Conservation (phyloP, 2,329 filamentous ascomycete species). For the Alternaria sp. region DNA sequence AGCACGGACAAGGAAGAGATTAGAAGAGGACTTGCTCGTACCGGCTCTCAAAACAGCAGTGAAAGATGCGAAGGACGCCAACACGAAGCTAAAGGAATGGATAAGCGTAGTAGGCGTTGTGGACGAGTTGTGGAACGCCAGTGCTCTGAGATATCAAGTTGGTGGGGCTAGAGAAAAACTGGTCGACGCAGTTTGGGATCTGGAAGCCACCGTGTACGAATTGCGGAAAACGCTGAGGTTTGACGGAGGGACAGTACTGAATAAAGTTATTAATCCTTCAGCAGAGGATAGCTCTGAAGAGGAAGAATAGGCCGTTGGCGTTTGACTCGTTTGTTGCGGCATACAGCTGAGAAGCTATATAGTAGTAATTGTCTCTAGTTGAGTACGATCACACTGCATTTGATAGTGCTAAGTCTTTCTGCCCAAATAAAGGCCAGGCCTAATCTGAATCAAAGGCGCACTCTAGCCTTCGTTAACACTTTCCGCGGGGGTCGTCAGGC, state of each 20-base stretch:
- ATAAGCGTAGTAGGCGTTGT: not conserved
- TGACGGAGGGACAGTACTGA: not conserved
- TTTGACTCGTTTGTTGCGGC: not conserved
- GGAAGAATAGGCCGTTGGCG: not conserved
- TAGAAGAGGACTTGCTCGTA: not conserved
- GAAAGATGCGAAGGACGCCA: not conserved
- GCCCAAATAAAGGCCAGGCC: not conserved
- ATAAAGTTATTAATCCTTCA: not conserved
- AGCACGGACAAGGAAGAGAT: not conserved
- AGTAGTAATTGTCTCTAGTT: not conserved
- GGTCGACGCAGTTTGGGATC: not conserved
- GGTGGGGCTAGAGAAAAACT: not conserved
- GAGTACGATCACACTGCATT: not conserved
- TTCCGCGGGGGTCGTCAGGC: not conserved
- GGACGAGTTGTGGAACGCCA: not conserved
- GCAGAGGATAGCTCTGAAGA: not conserved
- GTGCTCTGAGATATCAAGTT: not conserved
- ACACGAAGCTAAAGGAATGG: not conserved
- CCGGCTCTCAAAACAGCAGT: not conserved
- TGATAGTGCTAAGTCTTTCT: not conserved
- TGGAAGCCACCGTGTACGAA: not conserved
- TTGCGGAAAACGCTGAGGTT: not conserved
- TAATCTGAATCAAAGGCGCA: not conserved
- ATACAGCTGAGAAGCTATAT: not conserved
- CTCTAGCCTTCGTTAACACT: not conserved